phyloP scores from a whole-genome alignment of 345 rosid genomes.

The Brassica cretica region DNA sequence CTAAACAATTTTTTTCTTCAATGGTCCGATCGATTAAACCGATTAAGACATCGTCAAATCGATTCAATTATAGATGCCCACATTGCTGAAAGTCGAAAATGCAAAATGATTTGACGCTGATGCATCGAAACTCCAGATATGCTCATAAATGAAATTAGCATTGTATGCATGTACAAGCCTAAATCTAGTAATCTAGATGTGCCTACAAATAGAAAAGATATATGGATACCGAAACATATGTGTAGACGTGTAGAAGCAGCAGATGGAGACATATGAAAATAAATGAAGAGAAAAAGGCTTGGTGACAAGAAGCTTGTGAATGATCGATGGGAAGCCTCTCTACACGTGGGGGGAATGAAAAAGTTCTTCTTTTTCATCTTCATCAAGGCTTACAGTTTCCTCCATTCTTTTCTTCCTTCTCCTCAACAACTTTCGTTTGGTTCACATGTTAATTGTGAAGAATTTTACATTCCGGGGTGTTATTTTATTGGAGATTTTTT shows the following conservation, averaged over 20 bases:
- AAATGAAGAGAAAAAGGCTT: constrained; percentile 16
- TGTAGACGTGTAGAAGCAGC: constrained; percentile 21
- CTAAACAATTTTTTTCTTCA: no score
- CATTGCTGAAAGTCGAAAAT: not conserved
- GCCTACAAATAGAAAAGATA: constrained; percentile 1
- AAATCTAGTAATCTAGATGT: not conserved
- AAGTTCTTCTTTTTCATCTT: constrained; percentile 29
- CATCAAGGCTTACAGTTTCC: constrained; percentile 21
- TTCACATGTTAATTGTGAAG: not conserved
- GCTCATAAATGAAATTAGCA: not conserved
- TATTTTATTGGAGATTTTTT: not conserved
- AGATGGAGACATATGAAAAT: constrained; percentile 7
- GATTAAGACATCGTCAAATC: not conserved
- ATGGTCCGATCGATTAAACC: not conserved
- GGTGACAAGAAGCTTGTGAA: constrained; percentile 40
- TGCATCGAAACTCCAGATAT: constrained; percentile 5
- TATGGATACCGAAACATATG: not conserved
- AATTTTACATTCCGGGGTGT: not conserved
- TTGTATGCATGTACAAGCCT: not conserved
- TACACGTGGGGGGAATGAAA: constrained; percentile 44
- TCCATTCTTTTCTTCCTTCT: constrained; percentile 9
- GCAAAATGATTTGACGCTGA: not conserved
- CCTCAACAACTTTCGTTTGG: constrained; percentile 17
- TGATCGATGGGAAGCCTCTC: constrained; percentile 24
- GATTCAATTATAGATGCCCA: not conserved